Conservation (phyloP, 306 rosid species). For the Crataegus laevigata region DNA sequence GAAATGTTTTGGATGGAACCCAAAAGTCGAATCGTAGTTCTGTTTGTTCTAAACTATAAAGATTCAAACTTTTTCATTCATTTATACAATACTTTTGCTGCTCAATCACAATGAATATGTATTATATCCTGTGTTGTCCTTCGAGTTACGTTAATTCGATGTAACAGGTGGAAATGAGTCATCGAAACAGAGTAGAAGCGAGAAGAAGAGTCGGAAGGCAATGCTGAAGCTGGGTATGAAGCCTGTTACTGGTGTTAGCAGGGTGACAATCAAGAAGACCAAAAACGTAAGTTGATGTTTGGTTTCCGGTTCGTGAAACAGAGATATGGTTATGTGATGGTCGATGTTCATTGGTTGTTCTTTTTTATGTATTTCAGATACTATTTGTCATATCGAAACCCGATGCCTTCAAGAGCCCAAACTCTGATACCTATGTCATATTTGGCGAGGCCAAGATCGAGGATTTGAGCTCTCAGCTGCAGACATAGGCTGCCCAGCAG, state of each 20-base stretch:
- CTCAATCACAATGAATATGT: not conserved
- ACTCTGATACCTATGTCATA: slow-evolving; percentile 73
- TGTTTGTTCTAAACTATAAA: not conserved
- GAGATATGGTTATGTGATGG: not conserved
- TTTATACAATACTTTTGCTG: not conserved
- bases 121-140: not conserved
- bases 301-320: not conserved
- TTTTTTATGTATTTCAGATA: slow-evolving; percentile 33
- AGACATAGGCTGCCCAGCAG: slow-evolving; percentile 88
- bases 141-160: not conserved
- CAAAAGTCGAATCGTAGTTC: not conserved
- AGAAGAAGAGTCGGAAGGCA: slow-evolving; percentile 96
- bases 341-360: not conserved
- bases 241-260: slow-evolving; percentile 79
- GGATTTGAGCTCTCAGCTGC: slow-evolving; percentile 85
- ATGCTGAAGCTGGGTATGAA: slow-evolving; percentile 93
- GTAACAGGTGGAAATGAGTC: slow-evolving; percentile 55
- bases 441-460: slow-evolving; percentile 89
- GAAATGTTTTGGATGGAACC: not conserved
- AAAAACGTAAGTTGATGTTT: slow-evolving; percentile 45
- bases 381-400: slow-evolving; percentile 85
- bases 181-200: slow-evolving; percentile 94
- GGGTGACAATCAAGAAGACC: slow-evolving; percentile 87
- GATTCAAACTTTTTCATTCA: not conserved
- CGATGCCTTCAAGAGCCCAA: slow-evolving; percentile 85